Evolutionary conservation across 352 stramenopile genomes (phyloP).

Genomic region (Pythium aquatile): DNA sequence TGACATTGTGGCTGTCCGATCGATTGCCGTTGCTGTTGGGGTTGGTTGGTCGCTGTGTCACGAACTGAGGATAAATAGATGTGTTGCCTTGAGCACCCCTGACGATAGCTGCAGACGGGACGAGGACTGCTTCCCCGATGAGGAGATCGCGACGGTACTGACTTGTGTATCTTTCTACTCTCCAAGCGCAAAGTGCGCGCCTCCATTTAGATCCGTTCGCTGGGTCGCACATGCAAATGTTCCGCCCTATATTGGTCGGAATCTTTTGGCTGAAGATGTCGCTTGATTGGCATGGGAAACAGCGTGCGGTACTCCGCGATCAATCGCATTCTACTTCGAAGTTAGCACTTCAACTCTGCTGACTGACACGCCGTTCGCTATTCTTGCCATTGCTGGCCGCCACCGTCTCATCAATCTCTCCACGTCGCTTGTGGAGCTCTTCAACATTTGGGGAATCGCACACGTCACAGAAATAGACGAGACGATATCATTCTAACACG

Average conservation of each 20-base stretch:
- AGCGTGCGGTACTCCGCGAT: background rate
- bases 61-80: background rate
- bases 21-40: background rate
- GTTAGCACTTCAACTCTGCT: background rate
- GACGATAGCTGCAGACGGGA: background rate
- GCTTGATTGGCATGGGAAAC: constrained; percentile 1
- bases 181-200: background rate
- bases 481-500: background rate
- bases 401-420: constrained; percentile 3
- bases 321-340: background rate
- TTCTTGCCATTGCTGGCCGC: background rate
- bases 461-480: constrained; percentile 19
- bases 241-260: background rate
- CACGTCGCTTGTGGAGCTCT: constrained; percentile 1
- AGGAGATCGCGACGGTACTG: background rate
- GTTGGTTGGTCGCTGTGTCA: background rate
- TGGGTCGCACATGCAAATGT: background rate
- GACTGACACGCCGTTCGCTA: background rate
- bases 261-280: background rate
- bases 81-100: background rate
- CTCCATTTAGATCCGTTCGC: background rate
- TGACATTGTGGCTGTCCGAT: background rate
- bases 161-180: background rate
- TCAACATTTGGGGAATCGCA: constrained; percentile 16
- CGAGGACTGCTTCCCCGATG: background rate